Percentiles rank a stretch among this genome's conserved stretches.
Conservation (phyloP, 73 alveolate genomes). For the Uronychia setigera region DNA sequence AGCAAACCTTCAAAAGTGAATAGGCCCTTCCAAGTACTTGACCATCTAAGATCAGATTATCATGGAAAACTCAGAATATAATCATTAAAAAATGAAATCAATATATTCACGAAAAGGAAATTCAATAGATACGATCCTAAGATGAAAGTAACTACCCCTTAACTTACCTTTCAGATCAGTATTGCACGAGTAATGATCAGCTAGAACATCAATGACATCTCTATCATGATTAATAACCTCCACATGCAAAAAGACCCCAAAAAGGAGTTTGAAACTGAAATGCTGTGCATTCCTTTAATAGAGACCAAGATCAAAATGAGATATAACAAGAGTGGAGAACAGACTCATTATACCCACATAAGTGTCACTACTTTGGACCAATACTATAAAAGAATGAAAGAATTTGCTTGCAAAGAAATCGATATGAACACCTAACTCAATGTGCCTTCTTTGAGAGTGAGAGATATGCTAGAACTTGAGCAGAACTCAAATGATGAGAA, state of each 20-base stretch:
- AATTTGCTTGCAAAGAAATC: slow-evolving; percentile 36
- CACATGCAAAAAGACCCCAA: slow-evolving; percentile 34
- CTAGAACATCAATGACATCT: slow-evolving; percentile 19
- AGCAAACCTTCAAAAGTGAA: slow-evolving; percentile 11
- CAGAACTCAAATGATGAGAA: neutral
- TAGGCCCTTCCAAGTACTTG: slow-evolving; percentile 31
- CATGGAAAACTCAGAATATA: slow-evolving; percentile 47
- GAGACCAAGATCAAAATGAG: slow-evolving; percentile 23
- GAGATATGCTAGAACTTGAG: slow-evolving; percentile 19
- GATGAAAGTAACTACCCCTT: neutral
- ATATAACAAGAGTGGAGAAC: slow-evolving; percentile 43
- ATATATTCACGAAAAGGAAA: slow-evolving; percentile 43
- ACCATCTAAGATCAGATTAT: slow-evolving; percentile 28
- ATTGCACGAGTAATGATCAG: slow-evolving; percentile 9
- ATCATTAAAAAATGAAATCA: slow-evolving; percentile 6
- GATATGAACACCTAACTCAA: slow-evolving; percentile 38
- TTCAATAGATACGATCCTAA: slow-evolving; percentile 27
- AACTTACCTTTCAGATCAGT: neutral
- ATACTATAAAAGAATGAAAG: slow-evolving; percentile 33
- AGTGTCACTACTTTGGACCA: slow-evolving; percentile 15
- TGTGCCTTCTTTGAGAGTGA: slow-evolving; percentile 46
- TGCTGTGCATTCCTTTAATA: slow-evolving; percentile 43
- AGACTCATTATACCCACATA: slow-evolving; percentile 41
- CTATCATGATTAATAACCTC: slow-evolving; percentile 26
- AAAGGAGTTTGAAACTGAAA: slow-evolving; percentile 35